Evolutionary conservation across 768 basidiomycete genomes (phyloP), one percentile per base, ranked within the genome.

Genomic region (Myochromella boudieri): DNA sequence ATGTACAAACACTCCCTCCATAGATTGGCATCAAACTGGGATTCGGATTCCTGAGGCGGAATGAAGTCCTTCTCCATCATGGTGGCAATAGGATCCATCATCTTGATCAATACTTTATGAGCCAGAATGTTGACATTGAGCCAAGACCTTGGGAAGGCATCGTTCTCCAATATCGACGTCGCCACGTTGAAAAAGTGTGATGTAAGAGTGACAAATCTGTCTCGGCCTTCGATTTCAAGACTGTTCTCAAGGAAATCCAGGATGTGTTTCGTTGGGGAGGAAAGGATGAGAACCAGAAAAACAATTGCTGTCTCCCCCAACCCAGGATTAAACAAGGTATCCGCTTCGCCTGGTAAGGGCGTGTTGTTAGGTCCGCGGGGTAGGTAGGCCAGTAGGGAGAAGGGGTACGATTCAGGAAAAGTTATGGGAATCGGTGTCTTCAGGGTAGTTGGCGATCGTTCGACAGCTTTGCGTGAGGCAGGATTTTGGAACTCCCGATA

Each of bases 371-470:
- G 67, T 40, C 68, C 72, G 12, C 72, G 68, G 2, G 90, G 87
- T 18, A 85, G 65, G 25, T 82, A 74, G 0, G 87, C 74, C 20
- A 91, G 58, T 15, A 98, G 74, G 5, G 91, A 85, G 65, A 97
- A 94, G 0, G 95, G 95, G 63, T 97, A 94, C 0, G 94, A 87
- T 53, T 93, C 88, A 0, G 95, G 95, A 68, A 97, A 97, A 1
- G 89, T 87, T 34, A 90, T 82, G 0, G 93, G 94, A 2, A 77
- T 62, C 1, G 71, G 60, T 17, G 82, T 68, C 38, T 83, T 80
- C 21, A 74, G 67, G 2, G 85, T 82, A 2, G 80, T 74, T 1
- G 75, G 72, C 0, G 85, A 76, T 37, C 78, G 81, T 57, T 87
- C 85, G 36, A 97, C 78, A 1, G 84, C 82, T 43, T 78, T 79